A percentile compares a stretch with the other conserved stretches of the same genome.
These are phyloP conservation scores for Scopulariopsis brevicaulis DNA, from an alignment of 2,329 filamentous ascomycete species.

Conservation along the genomic window DNA sequence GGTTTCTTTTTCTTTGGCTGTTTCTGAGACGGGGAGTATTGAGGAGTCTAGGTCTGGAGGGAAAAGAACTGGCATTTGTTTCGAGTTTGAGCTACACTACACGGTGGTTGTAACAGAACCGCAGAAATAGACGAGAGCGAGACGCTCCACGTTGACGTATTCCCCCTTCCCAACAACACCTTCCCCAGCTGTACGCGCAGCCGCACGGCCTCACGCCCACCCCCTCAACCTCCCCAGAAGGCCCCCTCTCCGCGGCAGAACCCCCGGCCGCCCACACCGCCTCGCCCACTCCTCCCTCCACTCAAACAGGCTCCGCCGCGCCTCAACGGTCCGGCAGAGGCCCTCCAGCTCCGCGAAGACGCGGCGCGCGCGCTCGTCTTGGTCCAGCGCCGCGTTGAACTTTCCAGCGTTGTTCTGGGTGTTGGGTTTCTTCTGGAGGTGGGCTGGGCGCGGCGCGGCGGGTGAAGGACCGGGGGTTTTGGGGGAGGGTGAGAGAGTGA, in stretches of 20 bases:
- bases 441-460: background rate
- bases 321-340: constrained; percentile 34
- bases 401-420: background rate
- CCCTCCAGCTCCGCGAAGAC: constrained; percentile 34
- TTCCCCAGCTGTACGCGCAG: no score
- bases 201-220: no score
- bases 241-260: constrained; percentile 21
- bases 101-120: no score
- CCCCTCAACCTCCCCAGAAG: background rate
- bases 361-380: constrained; percentile 29
- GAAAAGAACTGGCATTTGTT: no score
- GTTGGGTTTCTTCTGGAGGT: background rate
- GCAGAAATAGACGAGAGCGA: no score
- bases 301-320: constrained; percentile 29
- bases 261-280: constrained; percentile 18
- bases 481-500: background rate
- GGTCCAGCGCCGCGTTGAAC: constrained; percentile 8
- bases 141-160: no score
- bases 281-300: constrained; percentile 41
- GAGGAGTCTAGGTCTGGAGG: no score
- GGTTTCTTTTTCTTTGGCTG: background rate
- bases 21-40: background rate
- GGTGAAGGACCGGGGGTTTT: background rate
- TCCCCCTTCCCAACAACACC: no score
- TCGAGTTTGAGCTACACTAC: no score